Base-by-base conservation (phyloP, 106 monocot genomes). In the Phalaenopsis equestris region DNA sequence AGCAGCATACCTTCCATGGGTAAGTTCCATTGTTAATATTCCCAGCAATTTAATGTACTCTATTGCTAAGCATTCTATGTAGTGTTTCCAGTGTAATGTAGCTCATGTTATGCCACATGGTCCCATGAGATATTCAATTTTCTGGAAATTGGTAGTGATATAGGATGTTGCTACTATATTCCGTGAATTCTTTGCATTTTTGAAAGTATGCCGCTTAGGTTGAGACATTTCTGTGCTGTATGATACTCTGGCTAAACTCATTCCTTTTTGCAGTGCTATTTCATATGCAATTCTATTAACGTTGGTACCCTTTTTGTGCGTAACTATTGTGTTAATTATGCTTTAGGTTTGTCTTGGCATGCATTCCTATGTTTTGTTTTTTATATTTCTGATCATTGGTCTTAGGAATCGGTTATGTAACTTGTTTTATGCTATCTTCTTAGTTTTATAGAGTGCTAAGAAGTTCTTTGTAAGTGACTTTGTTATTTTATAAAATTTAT, bases 1-100 rank as follows among this genome's bases (percentile, higher is more conserved):
- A 37, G 97, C 97, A 42, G 94, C 92, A 78, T 92, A 98, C 82
- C 90, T 98, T 67, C 97, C 97, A 77, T 98, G 97, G 97, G 97
- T 97, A 37, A 92, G 94, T 65, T 23, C 64, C n/a, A 8, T 65
- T 65, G 64, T 65, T 65, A 65, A 65, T 65, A n/a, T 21, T 65
- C 64, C n/a, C 24, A 23, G n/a, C 64, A 64, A 64, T 65, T 9
- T 65, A 65, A 65, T 24, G 5, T 65, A 24, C n/a, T 65, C 10
- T 52, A 52, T 1, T 14, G 52, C 12, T 52, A 52, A 52, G 52
- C 1, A 52, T 65, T 65, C 64, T 30, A 65, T 10, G 1, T 65
- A 65, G 64, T 21, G 10, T 65, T 65, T 65, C 64, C 64, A 65
- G 30, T 30, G 30, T 30, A 30, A 30, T 30, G 30, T 30, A 30